Conservation (phyloP, 768 basidiomycete genomes). For the Kwoniella bestiolae region DNA sequence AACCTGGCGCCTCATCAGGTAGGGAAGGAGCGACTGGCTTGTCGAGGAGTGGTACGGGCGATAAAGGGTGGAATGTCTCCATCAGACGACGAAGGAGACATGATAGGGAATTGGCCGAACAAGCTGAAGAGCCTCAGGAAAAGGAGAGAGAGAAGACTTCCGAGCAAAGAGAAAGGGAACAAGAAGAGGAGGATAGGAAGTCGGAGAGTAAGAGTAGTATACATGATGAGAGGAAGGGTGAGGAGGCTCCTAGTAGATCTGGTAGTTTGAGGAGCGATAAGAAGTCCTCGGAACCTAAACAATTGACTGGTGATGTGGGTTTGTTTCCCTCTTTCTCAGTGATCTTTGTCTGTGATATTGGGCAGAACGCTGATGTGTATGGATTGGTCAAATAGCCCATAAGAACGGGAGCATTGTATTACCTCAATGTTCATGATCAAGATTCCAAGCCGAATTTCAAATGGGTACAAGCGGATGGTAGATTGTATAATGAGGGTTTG, state of each 20-base stretch:
- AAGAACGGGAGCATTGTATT: conserved; percentile 84
- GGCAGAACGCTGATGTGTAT: neutral
- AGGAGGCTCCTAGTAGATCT: conserved; percentile 12
- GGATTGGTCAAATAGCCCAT: conserved; percentile 65
- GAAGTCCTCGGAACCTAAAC: conserved; percentile 18
- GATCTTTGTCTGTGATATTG: neutral
- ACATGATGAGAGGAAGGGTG: neutral
- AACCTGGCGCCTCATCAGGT: conserved; percentile 30
- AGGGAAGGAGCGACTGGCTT: conserved; percentile 18
- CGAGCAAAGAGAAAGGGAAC: neutral
- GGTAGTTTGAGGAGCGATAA: conserved; percentile 19
- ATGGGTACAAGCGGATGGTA: conserved; percentile 77
- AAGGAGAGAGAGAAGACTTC: neutral
- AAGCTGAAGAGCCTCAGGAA: conserved; percentile 22
- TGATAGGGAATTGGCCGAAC: conserved; percentile 34
- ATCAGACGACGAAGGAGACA: conserved; percentile 38
- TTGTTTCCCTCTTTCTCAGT: neutral
- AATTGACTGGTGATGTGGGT: conserved; percentile 35
- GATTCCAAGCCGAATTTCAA: conserved; percentile 63
- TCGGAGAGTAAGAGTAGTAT: neutral
- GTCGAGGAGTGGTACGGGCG: conserved; percentile 22
- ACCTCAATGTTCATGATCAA: conserved; percentile 90
- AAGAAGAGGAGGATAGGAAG: neutral
- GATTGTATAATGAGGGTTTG: conserved; percentile 73
- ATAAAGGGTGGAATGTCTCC: conserved; percentile 47